Evolutionary conservation across 2,329 filamentous ascomycete genomes (phyloP), one percentile per base, ranked within the genome.

Genomic region (Thyridium curvatum): DNA sequence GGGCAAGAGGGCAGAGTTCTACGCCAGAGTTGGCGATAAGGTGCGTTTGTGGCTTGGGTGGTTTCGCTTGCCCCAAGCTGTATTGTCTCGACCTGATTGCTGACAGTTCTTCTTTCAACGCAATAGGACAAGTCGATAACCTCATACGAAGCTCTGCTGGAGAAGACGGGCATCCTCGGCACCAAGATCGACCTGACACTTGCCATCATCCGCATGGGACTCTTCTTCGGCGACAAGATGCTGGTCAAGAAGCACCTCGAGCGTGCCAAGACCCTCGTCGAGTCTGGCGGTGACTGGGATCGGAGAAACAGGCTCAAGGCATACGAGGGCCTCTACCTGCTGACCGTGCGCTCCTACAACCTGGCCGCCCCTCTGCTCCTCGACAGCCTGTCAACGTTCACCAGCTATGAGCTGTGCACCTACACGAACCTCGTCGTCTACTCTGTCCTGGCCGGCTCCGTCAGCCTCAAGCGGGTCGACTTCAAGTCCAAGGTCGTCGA

Each of bases 401-500:
- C 93, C 46, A 96, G 89, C 62, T 96, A 96, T 69, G 93, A 98
- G 65, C 80, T 98, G 36, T 98, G 93, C 80, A 91, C 84, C 49
- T 98, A 98, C 71, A 95, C 89, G 42, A 85, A 80, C 44, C 79
- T 98, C 17, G 93, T 98, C 37, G 82, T 96, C 41, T 98, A 97
- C 69, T 89, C 93, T 2, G 91, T 97, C 16, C 81, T 98, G 28
- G 89, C 93, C 29, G 93, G 93, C 42, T 94, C 90, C 7, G 84
- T 97, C 17, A 93, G 91, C 34, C 77, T 98, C 41, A 95, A 96
- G 71, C 85, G 93, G 35, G 88, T 96, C 28, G 93, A 98, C 64
- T 98, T 98, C 77, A 98, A 98, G 74, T 86, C 86, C 49, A 97
- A 97, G 72, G 93, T 98, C 18, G 91, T 98, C 31, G 93, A 98